These are phyloP conservation scores for Bacterosira constricta DNA, from an alignment of 108 stramenopile species.

Conservation along the genomic window DNA sequence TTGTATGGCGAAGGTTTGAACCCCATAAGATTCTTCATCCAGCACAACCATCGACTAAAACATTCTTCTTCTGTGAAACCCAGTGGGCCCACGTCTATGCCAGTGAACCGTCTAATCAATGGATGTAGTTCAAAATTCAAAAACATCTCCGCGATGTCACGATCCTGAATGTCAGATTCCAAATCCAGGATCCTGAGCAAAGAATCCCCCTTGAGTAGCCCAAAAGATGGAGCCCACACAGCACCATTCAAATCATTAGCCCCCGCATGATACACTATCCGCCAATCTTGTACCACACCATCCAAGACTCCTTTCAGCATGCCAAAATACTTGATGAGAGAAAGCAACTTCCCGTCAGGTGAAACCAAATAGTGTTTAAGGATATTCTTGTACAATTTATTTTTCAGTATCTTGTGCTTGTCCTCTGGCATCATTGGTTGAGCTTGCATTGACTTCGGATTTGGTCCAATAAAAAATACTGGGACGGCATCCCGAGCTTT, in stretches of 20 bases:
- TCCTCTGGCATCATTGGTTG: neutral
- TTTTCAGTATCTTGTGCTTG: neutral
- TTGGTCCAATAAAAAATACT: neutral
- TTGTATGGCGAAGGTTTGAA: conserved; percentile 32
- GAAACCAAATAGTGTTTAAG: conserved; percentile 23
- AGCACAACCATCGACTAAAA: neutral
- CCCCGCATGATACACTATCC: conserved; percentile 55
- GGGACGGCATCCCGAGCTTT: conserved; percentile 4
- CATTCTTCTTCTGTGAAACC: neutral
- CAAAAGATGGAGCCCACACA: conserved; percentile 47
- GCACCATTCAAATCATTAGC: conserved; percentile 39
- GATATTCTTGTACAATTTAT: conserved; percentile 33
- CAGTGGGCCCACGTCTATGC: conserved; percentile 10
- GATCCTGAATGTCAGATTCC: conserved; percentile 14
- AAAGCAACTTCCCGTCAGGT: neutral
- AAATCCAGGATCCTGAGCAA: conserved; percentile 9
- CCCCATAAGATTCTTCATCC: conserved; percentile 39
- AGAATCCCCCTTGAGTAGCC: conserved; percentile 30
- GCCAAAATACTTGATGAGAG: conserved; percentile 39
- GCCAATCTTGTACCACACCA: conserved; percentile 12
- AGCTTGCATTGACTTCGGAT: neutral
- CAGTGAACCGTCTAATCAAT: neutral
- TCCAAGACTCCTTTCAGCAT: conserved; percentile 53
- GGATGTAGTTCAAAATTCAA: conserved; percentile 29
- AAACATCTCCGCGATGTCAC: conserved; percentile 47